These are phyloP conservation scores for Tuber microsphaerosporum DNA, from an alignment of 495 filamentous ascomycete genomes.

Conservation along the genomic window DNA sequence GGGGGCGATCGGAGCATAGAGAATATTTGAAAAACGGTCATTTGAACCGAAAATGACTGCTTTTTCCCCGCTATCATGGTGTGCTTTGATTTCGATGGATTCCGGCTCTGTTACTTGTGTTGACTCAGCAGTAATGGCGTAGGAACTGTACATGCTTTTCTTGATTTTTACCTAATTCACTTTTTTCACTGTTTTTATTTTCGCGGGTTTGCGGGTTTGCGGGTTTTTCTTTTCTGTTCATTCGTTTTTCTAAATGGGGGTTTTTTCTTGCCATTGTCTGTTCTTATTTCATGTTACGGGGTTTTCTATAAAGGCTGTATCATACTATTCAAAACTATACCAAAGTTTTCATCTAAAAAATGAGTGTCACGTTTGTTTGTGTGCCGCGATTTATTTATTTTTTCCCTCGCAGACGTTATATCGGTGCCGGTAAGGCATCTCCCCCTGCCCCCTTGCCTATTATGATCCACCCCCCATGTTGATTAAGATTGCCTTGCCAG, in stretches of 20 bases:
- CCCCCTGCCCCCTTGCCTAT: neutral
- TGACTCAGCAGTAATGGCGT: neutral
- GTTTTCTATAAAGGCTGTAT: constrained; percentile 1
- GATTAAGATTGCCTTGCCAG: neutral
- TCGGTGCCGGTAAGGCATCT: too few species aligned
- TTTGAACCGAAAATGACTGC: neutral
- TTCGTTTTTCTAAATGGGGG: constrained; percentile 9
- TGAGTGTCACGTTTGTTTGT: neutral
- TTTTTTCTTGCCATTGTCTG: constrained; percentile 7
- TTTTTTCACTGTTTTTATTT: neutral
- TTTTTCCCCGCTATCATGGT: neutral
- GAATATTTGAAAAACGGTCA: neutral
- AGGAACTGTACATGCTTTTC: constrained; percentile 2
- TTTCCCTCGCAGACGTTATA: neutral
- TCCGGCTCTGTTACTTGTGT: neutral
- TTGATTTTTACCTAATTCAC: constrained; percentile 1
- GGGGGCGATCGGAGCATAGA: neutral
- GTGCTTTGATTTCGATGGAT: neutral
- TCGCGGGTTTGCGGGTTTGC: constrained; percentile 9
- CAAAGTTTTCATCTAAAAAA: neutral
- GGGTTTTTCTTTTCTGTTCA: constrained; percentile 21
- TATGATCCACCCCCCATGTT: neutral
- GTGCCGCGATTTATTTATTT: neutral
- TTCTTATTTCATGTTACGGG: constrained; percentile 8
- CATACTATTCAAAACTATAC: neutral